Conservation (phyloP, 306 rosid genomes). For the Boehmeria nivea region DNA sequence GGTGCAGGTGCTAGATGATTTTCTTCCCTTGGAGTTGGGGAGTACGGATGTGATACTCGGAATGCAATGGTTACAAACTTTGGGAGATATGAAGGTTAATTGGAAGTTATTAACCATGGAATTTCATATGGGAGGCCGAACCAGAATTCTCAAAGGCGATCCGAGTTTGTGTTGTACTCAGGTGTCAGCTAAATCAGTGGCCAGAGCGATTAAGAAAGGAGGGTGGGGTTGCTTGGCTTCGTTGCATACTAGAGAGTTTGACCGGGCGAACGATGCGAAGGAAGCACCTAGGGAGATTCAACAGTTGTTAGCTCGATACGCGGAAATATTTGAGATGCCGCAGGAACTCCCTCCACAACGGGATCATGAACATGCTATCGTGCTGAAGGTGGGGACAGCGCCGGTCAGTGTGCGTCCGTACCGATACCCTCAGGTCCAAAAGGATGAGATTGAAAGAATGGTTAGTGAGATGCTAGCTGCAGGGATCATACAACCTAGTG, state of each 20-base stretch:
- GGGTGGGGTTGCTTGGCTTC: neutral
- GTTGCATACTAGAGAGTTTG: neutral
- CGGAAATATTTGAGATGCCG: neutral
- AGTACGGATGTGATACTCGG: neutral
- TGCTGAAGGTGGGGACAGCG: neutral
- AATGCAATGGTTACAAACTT: neutral
- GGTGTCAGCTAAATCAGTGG: neutral
- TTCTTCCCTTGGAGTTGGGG: neutral
- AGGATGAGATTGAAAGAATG: no score
- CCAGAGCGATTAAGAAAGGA: neutral
- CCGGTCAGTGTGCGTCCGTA: neutral
- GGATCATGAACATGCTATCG: neutral
- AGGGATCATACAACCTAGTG: neutral
- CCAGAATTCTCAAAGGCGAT: neutral
- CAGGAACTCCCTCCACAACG: neutral
- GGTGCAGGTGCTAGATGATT: neutral
- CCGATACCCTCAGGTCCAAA: neutral
- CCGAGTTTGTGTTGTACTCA: neutral
- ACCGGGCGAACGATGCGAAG: no score
- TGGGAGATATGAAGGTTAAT: neutral
- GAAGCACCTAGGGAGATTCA: no score
- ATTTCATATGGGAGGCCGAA: no score
- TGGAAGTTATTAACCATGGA: neutral
- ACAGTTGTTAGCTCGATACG: neutral
- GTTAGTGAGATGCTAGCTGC: neutral